These are phyloP conservation scores for Lizonia empirigonia DNA, from an alignment of 2,329 filamentous ascomycete genomes.

Conservation along the genomic window DNA sequence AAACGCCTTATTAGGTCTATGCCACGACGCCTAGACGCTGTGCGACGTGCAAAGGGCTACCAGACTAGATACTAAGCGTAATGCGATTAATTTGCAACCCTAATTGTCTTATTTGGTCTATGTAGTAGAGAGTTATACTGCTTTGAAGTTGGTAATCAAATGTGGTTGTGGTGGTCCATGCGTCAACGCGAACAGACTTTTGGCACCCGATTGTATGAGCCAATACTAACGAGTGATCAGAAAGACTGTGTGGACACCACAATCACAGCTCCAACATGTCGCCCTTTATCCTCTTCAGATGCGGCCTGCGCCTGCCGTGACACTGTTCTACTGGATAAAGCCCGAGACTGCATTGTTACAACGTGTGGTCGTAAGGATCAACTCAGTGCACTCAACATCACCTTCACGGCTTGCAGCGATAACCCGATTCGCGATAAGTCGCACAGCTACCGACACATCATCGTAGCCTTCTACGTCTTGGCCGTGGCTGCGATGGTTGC, in stretches of 20 bases:
- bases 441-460: conserved; percentile 1
- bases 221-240: no score
- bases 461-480: conserved; percentile 3
- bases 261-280: background rate
- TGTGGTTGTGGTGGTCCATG: no score
- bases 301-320: conserved; percentile 6
- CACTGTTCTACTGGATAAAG: background rate
- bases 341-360: background rate
- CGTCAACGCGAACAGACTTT: no score
- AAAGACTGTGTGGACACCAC: conserved; percentile 6
- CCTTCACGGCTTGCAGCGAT: conserved; percentile 2
- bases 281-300: background rate
- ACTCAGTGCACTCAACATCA: background rate
- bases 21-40: no score
- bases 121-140: no score
- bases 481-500: background rate
- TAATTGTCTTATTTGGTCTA: no score
- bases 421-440: conserved; percentile 13
- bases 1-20: no score
- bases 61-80: no score
- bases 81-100: no score
- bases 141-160: no score
- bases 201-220: no score
- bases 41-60: no score
- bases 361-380: conserved; percentile 4